Base-by-base conservation (phyloP, 1,284 basidiomycete genomes). In the Sanghuangporus weigelae region DNA sequence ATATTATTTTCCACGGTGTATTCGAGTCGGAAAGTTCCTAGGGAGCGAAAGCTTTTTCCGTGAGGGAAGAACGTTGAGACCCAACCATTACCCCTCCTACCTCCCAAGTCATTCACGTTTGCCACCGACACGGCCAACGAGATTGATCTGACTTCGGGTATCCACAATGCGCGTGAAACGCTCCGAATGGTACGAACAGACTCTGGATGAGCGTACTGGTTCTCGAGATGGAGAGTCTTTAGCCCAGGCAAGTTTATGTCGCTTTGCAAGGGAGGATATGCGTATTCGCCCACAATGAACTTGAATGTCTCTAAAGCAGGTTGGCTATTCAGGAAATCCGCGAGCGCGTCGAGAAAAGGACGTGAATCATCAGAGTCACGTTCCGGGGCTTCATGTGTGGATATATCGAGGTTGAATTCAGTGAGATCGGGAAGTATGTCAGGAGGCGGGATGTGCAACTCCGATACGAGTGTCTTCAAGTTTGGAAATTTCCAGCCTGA, bases 381-480 rank as follows among this genome's bases (percentile, higher is more conserved):
- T 31, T 19, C n/a, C 14, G 35, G 7, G 1, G 21, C 26, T 11
- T 31, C 54, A 38, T 56, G 36, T 8, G 38, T 31, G 11, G 58
- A 48, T 21, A 59, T 26, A 31, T 59, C 58, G 40, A 59, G 19
- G 10, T 10, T 14, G 48, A 26, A 49, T 14, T 38, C 31, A 12
- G 44, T 59, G 31, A 59, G 44, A 16, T 7, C 16, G 31, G 42
- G 26, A 21, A 59, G 50, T 8, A 21, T 21, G 4, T 16, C 44
- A 8, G 58, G 44, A 14, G 40, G 42, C 16, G 58, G 58, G 21
- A 59, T 59, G 26, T 59, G 58, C 58, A 59, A 50, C 44, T 59
- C 58, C 4, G 44, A 21, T 12, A n/a, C 26, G 16, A 49, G 46
- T 14, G 16, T 59, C 21, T 35, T 23, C 16, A 59, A 16, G 31